A percentile compares a stretch with the other conserved stretches of the same genome.
Conservation (phyloP, 2,329 filamentous ascomycete species). For the Xylaria sp. region DNA sequence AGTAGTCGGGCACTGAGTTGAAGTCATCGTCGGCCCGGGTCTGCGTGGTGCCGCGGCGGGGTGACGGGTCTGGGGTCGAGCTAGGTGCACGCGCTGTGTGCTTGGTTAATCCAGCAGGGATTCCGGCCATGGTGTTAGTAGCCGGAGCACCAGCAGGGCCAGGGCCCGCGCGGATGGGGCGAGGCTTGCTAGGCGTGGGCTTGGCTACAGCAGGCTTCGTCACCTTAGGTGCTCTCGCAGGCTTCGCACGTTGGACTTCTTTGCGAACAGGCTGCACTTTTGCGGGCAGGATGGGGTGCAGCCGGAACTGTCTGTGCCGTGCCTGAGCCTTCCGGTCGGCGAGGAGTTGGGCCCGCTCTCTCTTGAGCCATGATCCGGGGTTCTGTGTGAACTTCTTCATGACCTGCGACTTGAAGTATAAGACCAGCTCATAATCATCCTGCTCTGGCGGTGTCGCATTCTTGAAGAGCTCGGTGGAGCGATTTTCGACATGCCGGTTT, state of each 20-base stretch:
- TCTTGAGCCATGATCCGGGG: conserved; percentile 60
- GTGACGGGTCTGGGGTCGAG: conserved; percentile 61
- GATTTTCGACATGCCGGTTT: conserved; percentile 61
- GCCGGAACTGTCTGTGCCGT: conserved; percentile 51
- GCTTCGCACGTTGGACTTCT: conserved; percentile 51
- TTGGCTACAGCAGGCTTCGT: conserved; percentile 40
- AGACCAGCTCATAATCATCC: conserved; percentile 65
- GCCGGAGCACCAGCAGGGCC: conserved; percentile 37
- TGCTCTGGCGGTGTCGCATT: conserved; percentile 59
- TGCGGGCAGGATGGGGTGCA: conserved; percentile 57
- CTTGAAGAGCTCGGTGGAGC: conserved; percentile 57
- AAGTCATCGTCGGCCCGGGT: conserved; percentile 88
- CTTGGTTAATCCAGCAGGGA: conserved; percentile 39
- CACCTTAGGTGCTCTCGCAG: conserved; percentile 48
- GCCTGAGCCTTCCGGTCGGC: conserved; percentile 60
- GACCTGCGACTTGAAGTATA: conserved; percentile 65
- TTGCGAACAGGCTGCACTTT: conserved; percentile 51
- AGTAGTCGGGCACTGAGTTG: conserved; percentile 75
- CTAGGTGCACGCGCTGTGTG: conserved; percentile 52
- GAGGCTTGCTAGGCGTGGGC: conserved; percentile 42
- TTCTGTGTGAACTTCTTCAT: conserved; percentile 59
- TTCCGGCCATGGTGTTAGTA: conserved; percentile 20
- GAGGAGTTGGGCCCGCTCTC: conserved; percentile 62
- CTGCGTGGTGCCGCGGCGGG: conserved; percentile 65
- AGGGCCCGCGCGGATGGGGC: conserved; percentile 47